A percentile compares a stretch with the other conserved stretches of the same genome.
phyloP scores from a whole-genome alignment of 2,329 filamentous ascomycete genomes.

The Penicillium concentricum region DNA sequence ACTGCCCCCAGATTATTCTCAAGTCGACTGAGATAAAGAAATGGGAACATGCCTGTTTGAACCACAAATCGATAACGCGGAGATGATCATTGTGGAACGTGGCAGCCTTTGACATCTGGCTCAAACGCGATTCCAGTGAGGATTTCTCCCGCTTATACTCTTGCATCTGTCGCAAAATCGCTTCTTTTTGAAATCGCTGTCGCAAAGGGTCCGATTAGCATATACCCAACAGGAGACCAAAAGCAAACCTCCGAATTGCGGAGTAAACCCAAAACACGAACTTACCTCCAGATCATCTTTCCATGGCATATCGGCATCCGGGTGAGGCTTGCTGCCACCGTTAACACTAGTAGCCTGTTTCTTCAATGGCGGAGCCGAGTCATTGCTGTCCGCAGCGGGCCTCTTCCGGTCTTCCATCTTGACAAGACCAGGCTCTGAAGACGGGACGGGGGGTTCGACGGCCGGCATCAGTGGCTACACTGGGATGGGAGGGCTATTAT shows the following conservation, averaged over 20 bases:
- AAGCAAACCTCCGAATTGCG: not conserved
- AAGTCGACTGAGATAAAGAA: not conserved
- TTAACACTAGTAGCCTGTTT: conserved; percentile 77
- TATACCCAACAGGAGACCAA: conserved; percentile 25
- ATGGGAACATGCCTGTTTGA: conserved; percentile 70
- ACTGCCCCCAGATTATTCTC: not conserved
- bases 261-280: conserved; percentile 20
- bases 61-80: conserved; percentile 88
- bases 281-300: conserved; percentile 73
- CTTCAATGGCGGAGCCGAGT: conserved; percentile 85
- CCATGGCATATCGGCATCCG: conserved; percentile 67
- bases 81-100: conserved; percentile 90
- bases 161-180: conserved; percentile 94
- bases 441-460: conserved; percentile 72
- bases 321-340: conserved; percentile 64
- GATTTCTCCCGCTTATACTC: conserved; percentile 92
- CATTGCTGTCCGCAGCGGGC: conserved; percentile 78
- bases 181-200: conserved; percentile 90
- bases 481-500: conserved; percentile 37
- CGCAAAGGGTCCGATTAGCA: conserved; percentile 27
- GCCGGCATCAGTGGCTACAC: conserved; percentile 77
- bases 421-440: conserved; percentile 73
- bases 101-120: conserved; percentile 74
- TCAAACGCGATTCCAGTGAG: conserved; percentile 75
- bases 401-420: conserved; percentile 99